Conservation (phyloP, 2,329 filamentous ascomycete species). For the Trichoderma endophyticum region DNA sequence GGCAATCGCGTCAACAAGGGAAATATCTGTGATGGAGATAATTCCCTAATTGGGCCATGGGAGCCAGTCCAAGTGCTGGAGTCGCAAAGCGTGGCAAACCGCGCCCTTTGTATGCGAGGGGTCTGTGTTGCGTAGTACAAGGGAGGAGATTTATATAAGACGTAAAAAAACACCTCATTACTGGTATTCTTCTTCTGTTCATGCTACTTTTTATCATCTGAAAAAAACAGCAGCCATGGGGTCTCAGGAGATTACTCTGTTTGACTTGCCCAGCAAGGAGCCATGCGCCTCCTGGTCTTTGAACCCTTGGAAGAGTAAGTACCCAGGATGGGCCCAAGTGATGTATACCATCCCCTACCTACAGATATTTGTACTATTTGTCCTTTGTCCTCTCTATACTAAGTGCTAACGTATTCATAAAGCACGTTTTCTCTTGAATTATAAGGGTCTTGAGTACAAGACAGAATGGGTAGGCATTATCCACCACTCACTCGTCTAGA, state of each 20-base stretch:
- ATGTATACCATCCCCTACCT: not conserved
- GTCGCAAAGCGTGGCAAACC: not conserved
- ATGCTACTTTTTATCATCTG: not conserved
- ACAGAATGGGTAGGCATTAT: conserved; percentile 55
- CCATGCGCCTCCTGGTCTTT: conserved; percentile 56
- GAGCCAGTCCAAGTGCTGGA: not conserved
- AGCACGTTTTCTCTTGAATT: conserved; percentile 64
- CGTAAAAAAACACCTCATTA: not conserved
- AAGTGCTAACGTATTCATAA: conserved; percentile 29
- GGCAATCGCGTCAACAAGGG: not conserved
- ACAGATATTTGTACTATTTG: not conserved
- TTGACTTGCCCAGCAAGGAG: conserved; percentile 58
- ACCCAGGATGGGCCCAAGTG: not conserved
- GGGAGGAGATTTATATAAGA: not conserved
- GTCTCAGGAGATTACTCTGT: conserved; percentile 48
- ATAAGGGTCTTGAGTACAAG: conserved; percentile 63
- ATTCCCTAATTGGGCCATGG: not conserved
- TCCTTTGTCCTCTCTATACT: not conserved
- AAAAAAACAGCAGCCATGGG: conserved; percentile 28
- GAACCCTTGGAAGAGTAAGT: conserved; percentile 62
- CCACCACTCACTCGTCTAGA: not conserved
- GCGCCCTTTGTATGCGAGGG: not conserved
- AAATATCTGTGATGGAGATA: not conserved
- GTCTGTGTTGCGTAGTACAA: not conserved
- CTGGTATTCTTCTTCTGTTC: not conserved